Evolutionary conservation across 208 protist species (phyloP).

Genomic region (Trypanosoma avium): DNA sequence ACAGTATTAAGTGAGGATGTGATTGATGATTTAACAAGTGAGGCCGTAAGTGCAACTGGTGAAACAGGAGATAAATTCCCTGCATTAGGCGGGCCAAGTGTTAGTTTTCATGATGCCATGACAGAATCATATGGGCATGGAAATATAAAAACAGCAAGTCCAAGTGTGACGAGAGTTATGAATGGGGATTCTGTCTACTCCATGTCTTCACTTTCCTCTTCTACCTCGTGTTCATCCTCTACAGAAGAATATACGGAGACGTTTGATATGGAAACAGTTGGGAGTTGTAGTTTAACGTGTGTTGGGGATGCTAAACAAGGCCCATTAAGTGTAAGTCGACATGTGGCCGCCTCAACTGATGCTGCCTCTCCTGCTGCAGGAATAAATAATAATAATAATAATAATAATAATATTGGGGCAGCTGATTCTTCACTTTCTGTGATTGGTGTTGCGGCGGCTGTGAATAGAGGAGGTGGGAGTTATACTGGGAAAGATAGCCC

Average conservation of each 20-base stretch:
- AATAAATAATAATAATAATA: no score
- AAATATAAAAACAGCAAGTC: not conserved
- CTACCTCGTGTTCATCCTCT: slow-evolving; percentile 37
- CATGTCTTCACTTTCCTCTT: not conserved
- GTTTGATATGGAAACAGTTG: slow-evolving; percentile 55
- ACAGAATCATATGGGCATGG: slow-evolving; percentile 5
- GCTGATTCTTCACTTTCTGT: not conserved
- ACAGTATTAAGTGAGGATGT: slow-evolving; percentile 56
- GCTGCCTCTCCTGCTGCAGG: no score
- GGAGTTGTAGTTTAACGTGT: slow-evolving; percentile 67
- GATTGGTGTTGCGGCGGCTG: not conserved
- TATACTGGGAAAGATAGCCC: not conserved
- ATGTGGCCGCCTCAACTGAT: not conserved
- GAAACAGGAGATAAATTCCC: not conserved
- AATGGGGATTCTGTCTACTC: slow-evolving; percentile 6
- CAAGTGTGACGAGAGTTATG: not conserved
- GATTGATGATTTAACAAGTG: slow-evolving; percentile 57
- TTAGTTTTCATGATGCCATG: slow-evolving; percentile 31
- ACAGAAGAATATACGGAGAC: slow-evolving; percentile 11
- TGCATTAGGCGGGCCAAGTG: not conserved
- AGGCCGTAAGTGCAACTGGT: slow-evolving; percentile 37
- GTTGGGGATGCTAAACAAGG: slow-evolving; percentile 24
- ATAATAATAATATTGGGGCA: no score
- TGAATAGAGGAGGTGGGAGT: no score
- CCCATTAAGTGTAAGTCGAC: slow-evolving; percentile 11